phyloP scores from a whole-genome alignment of 1,284 basidiomycete species.

The Vanrija pseudolonga region DNA sequence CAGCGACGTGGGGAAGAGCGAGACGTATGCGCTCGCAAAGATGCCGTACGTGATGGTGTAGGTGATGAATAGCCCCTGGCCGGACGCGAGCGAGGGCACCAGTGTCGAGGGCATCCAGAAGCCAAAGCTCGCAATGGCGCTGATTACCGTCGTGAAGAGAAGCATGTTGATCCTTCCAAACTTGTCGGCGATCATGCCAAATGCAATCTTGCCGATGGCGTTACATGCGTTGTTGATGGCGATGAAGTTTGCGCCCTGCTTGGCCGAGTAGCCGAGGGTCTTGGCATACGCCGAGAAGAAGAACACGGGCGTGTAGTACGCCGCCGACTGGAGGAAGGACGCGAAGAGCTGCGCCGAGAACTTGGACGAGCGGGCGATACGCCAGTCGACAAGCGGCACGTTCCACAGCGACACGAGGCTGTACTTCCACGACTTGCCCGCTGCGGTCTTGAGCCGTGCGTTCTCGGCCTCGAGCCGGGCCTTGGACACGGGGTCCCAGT shows the following conservation, averaged over 20 bases:
- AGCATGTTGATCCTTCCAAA: constrained; percentile 45
- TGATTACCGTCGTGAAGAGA: constrained; percentile 30
- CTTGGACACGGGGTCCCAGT: constrained; percentile 28
- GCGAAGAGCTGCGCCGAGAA: constrained; percentile 26
- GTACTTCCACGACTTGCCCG: background rate
- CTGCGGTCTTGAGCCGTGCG: background rate
- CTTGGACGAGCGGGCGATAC: constrained; percentile 18
- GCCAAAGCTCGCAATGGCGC: constrained; percentile 27
- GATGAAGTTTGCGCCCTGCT: constrained; percentile 29
- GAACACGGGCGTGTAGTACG: constrained; percentile 37
- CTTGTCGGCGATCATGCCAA: constrained; percentile 40
- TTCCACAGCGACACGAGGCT: constrained; percentile 6
- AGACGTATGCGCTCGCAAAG: constrained; percentile 28
- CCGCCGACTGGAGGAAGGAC: constrained; percentile 21
- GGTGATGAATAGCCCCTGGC: constrained; percentile 29
- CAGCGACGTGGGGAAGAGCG: constrained; percentile 31
- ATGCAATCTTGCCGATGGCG: constrained; percentile 40
- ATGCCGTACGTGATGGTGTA: constrained; percentile 29
- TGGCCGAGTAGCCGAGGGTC: constrained; percentile 19
- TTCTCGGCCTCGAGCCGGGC: constrained; percentile 15
- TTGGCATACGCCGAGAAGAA: constrained; percentile 35
- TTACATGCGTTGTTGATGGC: constrained; percentile 32
- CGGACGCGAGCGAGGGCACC: background rate
- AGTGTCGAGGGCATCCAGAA: constrained; percentile 32
- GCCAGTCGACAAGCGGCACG: constrained; percentile 29